Conservation (phyloP, 1,284 basidiomycete genomes). For the Psilocybe mexicana region DNA sequence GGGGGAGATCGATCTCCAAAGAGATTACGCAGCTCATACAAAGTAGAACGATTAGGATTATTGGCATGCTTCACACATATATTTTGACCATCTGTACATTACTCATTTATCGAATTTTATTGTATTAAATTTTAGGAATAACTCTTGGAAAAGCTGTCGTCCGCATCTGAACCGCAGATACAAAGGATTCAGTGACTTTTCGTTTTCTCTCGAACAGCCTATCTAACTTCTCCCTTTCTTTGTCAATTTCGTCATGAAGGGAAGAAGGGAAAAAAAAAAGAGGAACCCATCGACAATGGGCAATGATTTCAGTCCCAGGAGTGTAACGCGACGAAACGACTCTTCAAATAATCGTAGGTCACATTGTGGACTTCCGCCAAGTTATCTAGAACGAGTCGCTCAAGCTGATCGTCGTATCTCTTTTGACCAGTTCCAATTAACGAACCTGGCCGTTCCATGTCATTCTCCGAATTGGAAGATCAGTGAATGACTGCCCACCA, state of each 20-base stretch:
- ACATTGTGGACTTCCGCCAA: conserved; percentile 25
- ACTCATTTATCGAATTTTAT: background rate
- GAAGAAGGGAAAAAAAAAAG: background rate
- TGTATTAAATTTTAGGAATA: too few relatives aligned
- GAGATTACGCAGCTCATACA: conserved; percentile 14
- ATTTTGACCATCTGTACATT: background rate
- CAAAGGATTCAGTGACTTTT: too few relatives aligned
- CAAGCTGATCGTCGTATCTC: conserved; percentile 15
- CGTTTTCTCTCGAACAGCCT: too few relatives aligned
- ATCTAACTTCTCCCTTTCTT: too few relatives aligned
- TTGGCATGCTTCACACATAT: background rate
- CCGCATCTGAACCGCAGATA: background rate
- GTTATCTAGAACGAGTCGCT: conserved; percentile 21
- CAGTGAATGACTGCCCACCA: conserved; percentile 27
- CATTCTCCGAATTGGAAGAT: conserved; percentile 24
- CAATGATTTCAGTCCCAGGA: conserved; percentile 24
- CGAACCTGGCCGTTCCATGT: conserved; percentile 21
- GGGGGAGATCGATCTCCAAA: conserved; percentile 80
- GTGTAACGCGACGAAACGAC: conserved; percentile 14
- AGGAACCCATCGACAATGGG: conserved; percentile 23
- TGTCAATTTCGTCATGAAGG: too few relatives aligned
- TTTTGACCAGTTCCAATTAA: conserved; percentile 15
- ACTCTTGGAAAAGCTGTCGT: background rate
- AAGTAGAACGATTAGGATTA: background rate
- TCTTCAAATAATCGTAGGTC: conserved; percentile 13